These are phyloP conservation scores for Sugiyamaella lignohabitans DNA, from an alignment of 805 yeast genomes.

Conservation along the genomic window DNA sequence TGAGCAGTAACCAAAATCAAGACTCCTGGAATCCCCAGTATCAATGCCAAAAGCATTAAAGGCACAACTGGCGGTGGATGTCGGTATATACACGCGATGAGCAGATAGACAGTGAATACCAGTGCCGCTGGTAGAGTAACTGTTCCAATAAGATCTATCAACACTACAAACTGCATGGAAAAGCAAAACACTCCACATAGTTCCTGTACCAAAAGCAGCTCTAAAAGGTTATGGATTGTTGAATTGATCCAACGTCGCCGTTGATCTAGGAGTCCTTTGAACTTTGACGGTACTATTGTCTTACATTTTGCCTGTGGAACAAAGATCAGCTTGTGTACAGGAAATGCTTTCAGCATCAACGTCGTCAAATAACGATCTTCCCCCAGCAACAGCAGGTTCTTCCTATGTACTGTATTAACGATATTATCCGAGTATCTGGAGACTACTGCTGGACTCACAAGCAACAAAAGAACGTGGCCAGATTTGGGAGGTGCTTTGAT, in stretches of 20 bases:
- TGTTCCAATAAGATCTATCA: slow-evolving; percentile 80
- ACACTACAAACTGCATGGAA: slow-evolving; percentile 89
- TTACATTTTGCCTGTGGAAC: slow-evolving; percentile 90
- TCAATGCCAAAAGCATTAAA: slow-evolving; percentile 64
- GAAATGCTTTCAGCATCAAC: slow-evolving; percentile 82
- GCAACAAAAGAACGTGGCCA: slow-evolving; percentile 72
- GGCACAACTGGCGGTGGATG: slow-evolving; percentile 74
- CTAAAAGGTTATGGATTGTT: slow-evolving; percentile 89
- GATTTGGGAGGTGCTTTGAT: slow-evolving; percentile 70
- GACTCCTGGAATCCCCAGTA: slow-evolving; percentile 80
- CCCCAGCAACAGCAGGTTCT: slow-evolving; percentile 78
- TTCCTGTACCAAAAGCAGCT: slow-evolving; percentile 75
- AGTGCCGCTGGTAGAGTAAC: slow-evolving; percentile 85
- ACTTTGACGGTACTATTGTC: slow-evolving; percentile 78
- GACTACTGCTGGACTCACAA: slow-evolving; percentile 90
- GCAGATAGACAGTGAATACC: slow-evolving; percentile 72
- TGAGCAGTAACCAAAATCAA: slow-evolving; percentile 73
- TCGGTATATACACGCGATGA: slow-evolving; percentile 61
- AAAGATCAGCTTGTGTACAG: slow-evolving; percentile 79
- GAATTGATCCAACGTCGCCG: slow-evolving; percentile 97
- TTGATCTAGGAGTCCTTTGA: slow-evolving; percentile 76
- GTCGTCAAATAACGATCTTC: slow-evolving; percentile 87
- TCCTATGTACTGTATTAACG: slow-evolving; percentile 75
- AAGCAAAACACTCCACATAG: slow-evolving; percentile 93
- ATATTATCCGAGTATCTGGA: slow-evolving; percentile 86